Evolutionary conservation across 345 rosid genomes (phyloP).

Genomic region (Jatropha curcas): DNA sequence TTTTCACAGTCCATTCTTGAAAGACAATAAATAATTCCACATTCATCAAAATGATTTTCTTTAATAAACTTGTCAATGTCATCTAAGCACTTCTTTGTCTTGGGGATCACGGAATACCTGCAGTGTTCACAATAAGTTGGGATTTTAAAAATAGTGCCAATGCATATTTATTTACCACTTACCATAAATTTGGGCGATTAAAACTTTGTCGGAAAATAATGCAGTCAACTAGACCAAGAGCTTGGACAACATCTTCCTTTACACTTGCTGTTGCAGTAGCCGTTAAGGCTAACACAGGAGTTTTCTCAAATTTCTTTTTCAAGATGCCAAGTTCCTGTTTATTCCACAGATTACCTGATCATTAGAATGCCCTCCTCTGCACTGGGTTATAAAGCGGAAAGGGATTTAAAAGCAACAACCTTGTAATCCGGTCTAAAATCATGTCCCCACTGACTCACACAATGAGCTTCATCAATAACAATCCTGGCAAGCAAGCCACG

Average conservation of each 20-base stretch:
- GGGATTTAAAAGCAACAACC: constrained; percentile 47
- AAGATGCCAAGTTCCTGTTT: constrained; percentile 91
- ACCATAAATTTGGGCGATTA: constrained; percentile 93
- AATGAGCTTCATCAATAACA: constrained; percentile 99
- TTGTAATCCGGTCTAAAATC: constrained; percentile 99
- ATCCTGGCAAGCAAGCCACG: constrained; percentile 87
- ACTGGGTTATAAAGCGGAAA: constrained; percentile 8
- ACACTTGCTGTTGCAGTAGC: constrained; percentile 99
- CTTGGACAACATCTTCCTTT: constrained; percentile 98
- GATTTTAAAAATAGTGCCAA: constrained; percentile 19
- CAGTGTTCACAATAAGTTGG: constrained; percentile 34
- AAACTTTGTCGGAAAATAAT: constrained; percentile 95
- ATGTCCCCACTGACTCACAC: constrained; percentile 99
- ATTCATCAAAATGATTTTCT: constrained; percentile 89
- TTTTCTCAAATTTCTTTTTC: constrained; percentile 84
- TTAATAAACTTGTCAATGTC: constrained; percentile 90
- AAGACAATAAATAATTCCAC: constrained; percentile 98
- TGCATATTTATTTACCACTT: constrained; percentile 31
- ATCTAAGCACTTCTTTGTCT: constrained; percentile 85
- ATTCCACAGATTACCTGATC: constrained; percentile 19
- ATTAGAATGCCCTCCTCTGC: constrained; percentile 23
- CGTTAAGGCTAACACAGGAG: constrained; percentile 93
- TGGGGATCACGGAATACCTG: constrained; percentile 87
- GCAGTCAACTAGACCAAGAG: constrained; percentile 96
- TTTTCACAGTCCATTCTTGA: constrained; percentile 99